phyloP scores from a whole-genome alignment of 2,329 filamentous ascomycete genomes.

The Scytalidium lignicola region DNA sequence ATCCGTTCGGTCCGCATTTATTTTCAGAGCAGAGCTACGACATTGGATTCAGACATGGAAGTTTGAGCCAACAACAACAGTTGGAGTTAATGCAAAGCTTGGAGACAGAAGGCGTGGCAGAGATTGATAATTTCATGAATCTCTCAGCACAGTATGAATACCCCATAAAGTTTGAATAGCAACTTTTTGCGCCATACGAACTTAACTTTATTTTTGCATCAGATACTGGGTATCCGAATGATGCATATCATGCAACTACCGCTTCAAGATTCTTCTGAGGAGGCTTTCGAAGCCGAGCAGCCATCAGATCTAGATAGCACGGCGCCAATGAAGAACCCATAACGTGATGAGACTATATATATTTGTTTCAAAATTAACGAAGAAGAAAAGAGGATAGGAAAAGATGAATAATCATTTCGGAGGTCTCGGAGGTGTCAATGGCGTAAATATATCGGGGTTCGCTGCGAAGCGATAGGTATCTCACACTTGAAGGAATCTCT shows the following conservation, averaged over 20 bases:
- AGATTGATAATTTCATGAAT: constrained; percentile 56
- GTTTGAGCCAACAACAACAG: constrained; percentile 74
- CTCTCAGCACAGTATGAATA: constrained; percentile 20
- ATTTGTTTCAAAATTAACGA: too few relatives aligned
- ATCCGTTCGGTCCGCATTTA: constrained; percentile 22
- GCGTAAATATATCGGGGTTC: background rate
- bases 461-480: background rate
- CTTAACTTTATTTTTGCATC: background rate
- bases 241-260: background rate
- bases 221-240: background rate
- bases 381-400: too few relatives aligned
- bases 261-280: background rate
- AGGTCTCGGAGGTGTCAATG: background rate
- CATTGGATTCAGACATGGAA: constrained; percentile 54
- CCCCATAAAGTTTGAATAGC: constrained; percentile 17
- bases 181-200: background rate
- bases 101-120: constrained; percentile 61
- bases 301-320: background rate
- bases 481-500: background rate
- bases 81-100: constrained; percentile 76
- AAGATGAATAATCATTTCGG: too few relatives aligned
- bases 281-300: background rate
- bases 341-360: too few relatives aligned
- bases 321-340: too few relatives aligned
- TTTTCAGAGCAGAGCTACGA: constrained; percentile 37